Evolutionary conservation across 2,329 filamentous ascomycete genomes (phyloP).

Genomic region (Thielaviopsis ethacetica): DNA sequence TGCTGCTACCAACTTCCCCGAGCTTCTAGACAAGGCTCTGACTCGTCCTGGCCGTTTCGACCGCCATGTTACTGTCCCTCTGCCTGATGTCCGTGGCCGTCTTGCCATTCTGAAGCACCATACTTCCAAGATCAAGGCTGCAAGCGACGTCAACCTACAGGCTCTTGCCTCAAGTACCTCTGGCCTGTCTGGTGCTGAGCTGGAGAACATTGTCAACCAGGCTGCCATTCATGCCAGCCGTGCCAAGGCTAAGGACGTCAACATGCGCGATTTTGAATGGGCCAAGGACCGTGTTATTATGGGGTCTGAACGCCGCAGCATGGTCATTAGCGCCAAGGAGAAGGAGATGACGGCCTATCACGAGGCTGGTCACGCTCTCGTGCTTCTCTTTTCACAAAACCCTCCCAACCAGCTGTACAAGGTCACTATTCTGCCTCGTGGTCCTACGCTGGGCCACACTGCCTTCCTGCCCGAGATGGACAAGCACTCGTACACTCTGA

Average conservation of each 20-base stretch:
- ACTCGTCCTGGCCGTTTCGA: conserved; percentile 92
- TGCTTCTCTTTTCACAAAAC: conserved; percentile 62
- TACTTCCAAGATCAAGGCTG: conserved; percentile 74
- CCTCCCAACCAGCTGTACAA: conserved; percentile 77
- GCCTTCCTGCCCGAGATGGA: conserved; percentile 81
- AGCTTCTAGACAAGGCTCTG: conserved; percentile 84
- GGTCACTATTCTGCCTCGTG: conserved; percentile 88
- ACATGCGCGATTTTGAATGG: conserved; percentile 78
- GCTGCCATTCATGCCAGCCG: conserved; percentile 91
- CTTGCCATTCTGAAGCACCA: conserved; percentile 89
- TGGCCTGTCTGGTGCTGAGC: conserved; percentile 84
- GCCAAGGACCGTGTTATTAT: conserved; percentile 97
- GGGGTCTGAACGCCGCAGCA: conserved; percentile 81
- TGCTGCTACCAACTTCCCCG: conserved; percentile 89
- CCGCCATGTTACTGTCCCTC: conserved; percentile 70
- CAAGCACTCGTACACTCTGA: conserved; percentile 75
- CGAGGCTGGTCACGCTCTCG: conserved; percentile 87
- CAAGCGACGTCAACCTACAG: conserved; percentile 64
- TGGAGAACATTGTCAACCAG: conserved; percentile 94
- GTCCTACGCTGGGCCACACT: conserved; percentile 72
- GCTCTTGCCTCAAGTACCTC: conserved; percentile 75
- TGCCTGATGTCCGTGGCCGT: conserved; percentile 86
- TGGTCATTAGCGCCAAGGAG: conserved; percentile 82
- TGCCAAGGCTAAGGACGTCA: conserved; percentile 58
- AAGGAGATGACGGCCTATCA: conserved; percentile 93